Conservation (phyloP, 2,329 filamentous ascomycete species). For the Pseudogymnoascus sp. region DNA sequence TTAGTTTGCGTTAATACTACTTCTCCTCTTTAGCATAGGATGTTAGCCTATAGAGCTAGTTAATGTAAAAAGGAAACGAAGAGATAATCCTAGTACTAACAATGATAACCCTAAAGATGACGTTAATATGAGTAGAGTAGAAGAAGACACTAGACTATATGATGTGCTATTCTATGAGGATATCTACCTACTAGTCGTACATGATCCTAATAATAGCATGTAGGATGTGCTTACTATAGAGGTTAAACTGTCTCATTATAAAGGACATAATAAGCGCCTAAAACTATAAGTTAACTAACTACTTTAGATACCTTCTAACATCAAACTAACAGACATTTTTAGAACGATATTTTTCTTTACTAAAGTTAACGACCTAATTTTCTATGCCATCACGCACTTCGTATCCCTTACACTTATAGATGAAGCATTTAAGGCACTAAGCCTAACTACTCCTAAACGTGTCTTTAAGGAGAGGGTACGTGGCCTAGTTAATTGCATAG, state of each 20-base stretch:
- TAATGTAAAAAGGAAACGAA: slow-evolving; percentile 15
- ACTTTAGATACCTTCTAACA: too few species aligned
- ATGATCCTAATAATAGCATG: slow-evolving; percentile 10
- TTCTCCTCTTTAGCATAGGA: slow-evolving; percentile 16
- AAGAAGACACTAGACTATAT: neutral
- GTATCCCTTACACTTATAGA: too few species aligned
- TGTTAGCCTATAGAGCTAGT: slow-evolving; percentile 20
- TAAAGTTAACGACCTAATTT: too few species aligned
- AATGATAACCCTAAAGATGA: neutral
- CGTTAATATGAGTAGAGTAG: neutral
- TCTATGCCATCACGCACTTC: too few species aligned
- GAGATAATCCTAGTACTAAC: slow-evolving; percentile 7
- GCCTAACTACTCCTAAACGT: too few species aligned
- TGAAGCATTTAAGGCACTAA: too few species aligned
- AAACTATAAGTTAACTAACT: too few species aligned
- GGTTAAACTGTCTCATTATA: slow-evolving; percentile 14
- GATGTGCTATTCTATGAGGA: slow-evolving; percentile 11
- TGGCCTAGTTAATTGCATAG: too few species aligned
- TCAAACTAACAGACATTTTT: too few species aligned
- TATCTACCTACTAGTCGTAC: slow-evolving; percentile 12
- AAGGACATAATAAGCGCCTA: slow-evolving; percentile 14
- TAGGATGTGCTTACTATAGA: slow-evolving; percentile 3
- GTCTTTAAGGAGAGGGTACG: too few species aligned
- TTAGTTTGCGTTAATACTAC: slow-evolving; percentile 12
- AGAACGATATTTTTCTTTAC: too few species aligned